Evolutionary conservation across 805 yeast species (phyloP).

Genomic region (Candida nonsorbophila): DNA sequence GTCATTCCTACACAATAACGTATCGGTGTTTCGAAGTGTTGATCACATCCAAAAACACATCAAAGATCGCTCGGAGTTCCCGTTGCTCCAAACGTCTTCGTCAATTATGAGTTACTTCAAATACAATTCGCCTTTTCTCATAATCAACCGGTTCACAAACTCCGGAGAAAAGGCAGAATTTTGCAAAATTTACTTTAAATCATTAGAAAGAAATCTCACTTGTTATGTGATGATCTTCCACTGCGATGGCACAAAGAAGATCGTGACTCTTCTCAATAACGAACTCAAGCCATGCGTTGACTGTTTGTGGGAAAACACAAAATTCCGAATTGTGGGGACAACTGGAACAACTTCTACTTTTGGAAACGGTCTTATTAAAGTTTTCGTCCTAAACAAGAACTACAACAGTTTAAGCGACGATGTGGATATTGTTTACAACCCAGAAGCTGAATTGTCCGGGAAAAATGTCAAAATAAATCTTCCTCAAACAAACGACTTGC

Average conservation of each 20-base stretch:
- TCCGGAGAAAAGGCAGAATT: constrained; percentile 14
- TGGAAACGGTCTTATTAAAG: constrained; percentile 23
- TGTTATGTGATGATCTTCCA: constrained; percentile 21
- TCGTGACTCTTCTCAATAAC: constrained; percentile 19
- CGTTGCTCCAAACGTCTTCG: constrained; percentile 15
- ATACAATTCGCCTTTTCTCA: constrained; percentile 24
- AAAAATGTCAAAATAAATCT: constrained; percentile 9
- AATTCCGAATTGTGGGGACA: constrained; percentile 24
- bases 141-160: constrained; percentile 10
- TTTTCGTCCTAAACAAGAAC: constrained; percentile 14
- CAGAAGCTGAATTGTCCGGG: constrained; percentile 4
- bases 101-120: constrained; percentile 19
- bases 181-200: constrained; percentile 25
- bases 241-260: constrained; percentile 4
- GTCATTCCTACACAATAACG: constrained; percentile 9
- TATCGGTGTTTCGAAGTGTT: constrained; percentile 2
- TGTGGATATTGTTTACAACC: constrained; percentile 4
- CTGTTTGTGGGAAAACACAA: constrained; percentile 19
- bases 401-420: constrained; percentile 18
- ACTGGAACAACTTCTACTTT: constrained; percentile 31
- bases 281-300: constrained; percentile 26
- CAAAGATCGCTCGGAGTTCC: constrained; percentile 2
- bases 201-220: constrained; percentile 20
- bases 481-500: constrained; percentile 1
- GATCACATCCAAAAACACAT: constrained; percentile 1